These are phyloP conservation scores for Rhizopogon vesiculosus DNA, from an alignment of 768 basidiomycete species.

Conservation along the genomic window DNA sequence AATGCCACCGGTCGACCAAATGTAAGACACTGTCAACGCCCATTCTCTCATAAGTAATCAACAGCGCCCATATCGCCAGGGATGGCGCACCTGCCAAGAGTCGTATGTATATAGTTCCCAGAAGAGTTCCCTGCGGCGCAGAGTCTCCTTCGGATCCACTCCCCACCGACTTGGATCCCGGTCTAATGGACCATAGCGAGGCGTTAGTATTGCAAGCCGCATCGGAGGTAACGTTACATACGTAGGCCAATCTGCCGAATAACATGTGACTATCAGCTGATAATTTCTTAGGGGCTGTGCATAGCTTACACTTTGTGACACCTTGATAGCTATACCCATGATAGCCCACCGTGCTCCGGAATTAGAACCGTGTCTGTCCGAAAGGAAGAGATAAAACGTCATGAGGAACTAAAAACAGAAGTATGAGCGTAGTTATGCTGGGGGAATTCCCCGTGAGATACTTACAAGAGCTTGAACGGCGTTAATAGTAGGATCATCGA, in stretches of 20 bases:
- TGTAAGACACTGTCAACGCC: constrained; percentile 52
- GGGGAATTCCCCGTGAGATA: constrained; percentile 33
- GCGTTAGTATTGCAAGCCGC: constrained; percentile 2
- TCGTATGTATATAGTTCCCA: constrained; percentile 51
- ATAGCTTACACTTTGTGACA: constrained; percentile 62
- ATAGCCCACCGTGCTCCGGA: constrained; percentile 64
- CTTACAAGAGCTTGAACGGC: constrained; percentile 65
- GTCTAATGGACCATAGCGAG: constrained; percentile 33
- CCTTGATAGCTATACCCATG: constrained; percentile 66
- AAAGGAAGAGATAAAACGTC: constrained; percentile 65
- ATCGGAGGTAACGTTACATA: constrained; percentile 29
- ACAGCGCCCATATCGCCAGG: not conserved
- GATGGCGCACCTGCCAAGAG: constrained; percentile 25
- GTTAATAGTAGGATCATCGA: constrained; percentile 64
- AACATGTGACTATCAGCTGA: constrained; percentile 2
- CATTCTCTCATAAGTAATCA: constrained; percentile 17
- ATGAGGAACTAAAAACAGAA: constrained; percentile 51
- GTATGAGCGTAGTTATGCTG: constrained; percentile 24
- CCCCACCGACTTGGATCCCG: constrained; percentile 70
- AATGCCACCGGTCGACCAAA: constrained; percentile 70
- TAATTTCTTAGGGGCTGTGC: constrained; percentile 4
- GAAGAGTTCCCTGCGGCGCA: constrained; percentile 60
- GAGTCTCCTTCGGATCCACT: constrained; percentile 49
- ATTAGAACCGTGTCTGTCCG: constrained; percentile 62
- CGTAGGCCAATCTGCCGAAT: constrained; percentile 59